Percentiles rank a stretch among this genome's conserved stretches.
phyloP scores from a whole-genome alignment of 2,329 filamentous ascomycete genomes.

The Neonectria sp. region DNA sequence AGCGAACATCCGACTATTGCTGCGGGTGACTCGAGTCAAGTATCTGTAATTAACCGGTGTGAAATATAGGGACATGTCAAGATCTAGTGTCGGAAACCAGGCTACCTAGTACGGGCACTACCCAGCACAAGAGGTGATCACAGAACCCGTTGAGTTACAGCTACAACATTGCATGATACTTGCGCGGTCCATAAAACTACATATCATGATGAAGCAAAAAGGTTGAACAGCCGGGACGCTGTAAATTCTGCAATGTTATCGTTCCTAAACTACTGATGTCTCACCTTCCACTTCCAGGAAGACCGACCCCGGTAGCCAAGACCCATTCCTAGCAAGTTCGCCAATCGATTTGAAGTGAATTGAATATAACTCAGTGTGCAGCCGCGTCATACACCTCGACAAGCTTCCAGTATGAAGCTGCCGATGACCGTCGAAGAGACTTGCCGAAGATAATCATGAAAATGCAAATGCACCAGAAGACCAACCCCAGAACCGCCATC shows the following conservation, averaged over 20 bases:
- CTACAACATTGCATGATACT: no score
- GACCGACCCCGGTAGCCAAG: no score
- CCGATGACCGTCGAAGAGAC: slow-evolving; percentile 31
- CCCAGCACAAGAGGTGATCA: not conserved
- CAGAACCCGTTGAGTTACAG: no score
- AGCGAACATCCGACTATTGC: not conserved
- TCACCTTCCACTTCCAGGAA: no score
- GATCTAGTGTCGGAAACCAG: no score
- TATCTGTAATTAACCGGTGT: no score
- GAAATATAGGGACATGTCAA: no score
- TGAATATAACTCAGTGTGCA: slow-evolving; percentile 20
- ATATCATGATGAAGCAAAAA: not conserved
- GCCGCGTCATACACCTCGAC: slow-evolving; percentile 33
- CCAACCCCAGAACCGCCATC: slow-evolving; percentile 35
- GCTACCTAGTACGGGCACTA: no score
- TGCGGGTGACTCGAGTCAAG: not conserved
- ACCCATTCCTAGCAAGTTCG: not conserved
- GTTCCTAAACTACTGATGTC: no score
- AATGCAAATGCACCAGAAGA: slow-evolving; percentile 33
- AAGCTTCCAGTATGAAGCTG: slow-evolving; percentile 38
- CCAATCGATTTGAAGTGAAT: no score
- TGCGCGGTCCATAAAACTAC: not conserved
- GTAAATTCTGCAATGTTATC: no score
- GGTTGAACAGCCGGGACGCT: not conserved
- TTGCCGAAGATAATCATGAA: slow-evolving; percentile 39